These are phyloP conservation scores for Xanthoconium purpureum DNA, from an alignment of 768 basidiomycete species.

Conservation along the genomic window DNA sequence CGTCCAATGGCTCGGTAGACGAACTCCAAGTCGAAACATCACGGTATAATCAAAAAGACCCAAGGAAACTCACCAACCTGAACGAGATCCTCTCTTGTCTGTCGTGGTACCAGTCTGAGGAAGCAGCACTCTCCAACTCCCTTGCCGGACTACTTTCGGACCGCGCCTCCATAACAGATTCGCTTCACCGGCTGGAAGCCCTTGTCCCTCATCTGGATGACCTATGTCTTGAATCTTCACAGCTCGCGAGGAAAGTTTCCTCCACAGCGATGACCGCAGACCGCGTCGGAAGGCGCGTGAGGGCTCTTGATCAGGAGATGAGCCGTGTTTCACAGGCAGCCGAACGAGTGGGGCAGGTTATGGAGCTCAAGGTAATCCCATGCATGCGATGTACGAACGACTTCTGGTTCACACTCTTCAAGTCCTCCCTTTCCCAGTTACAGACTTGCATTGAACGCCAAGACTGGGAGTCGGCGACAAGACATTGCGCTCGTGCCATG, in stretches of 20 bases:
- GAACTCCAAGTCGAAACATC: conserved; percentile 7
- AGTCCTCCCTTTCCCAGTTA: conserved; percentile 63
- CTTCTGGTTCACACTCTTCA: conserved; percentile 25
- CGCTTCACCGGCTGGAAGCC: conserved; percentile 58
- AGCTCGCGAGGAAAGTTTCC: conserved; percentile 57
- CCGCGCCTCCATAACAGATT: conserved; percentile 59
- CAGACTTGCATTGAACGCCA: conserved; percentile 65
- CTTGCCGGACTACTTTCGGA: conserved; percentile 70
- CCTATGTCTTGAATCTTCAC: conserved; percentile 54
- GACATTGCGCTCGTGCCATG: conserved; percentile 91
- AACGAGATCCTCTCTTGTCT: conserved; percentile 73
- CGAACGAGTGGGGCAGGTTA: conserved; percentile 90
- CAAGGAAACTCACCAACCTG: conserved; percentile 51
- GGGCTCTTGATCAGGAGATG: conserved; percentile 91
- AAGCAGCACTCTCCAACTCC: conserved; percentile 70
- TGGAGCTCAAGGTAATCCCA: conserved; percentile 81
- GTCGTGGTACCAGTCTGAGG: conserved; percentile 71
- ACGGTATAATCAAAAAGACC: conserved; percentile 18
- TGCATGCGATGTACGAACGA: conserved; percentile 23
- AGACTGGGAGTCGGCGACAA: conserved; percentile 95
- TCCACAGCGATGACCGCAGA: conserved; percentile 78
- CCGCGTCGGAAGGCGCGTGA: conserved; percentile 88
- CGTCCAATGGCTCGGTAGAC: conserved; percentile 8
- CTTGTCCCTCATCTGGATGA: conserved; percentile 62
- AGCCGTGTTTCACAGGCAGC: conserved; percentile 80